phyloP scores from a whole-genome alignment of 2,329 filamentous ascomycete species.

The Cercospora sojina region DNA sequence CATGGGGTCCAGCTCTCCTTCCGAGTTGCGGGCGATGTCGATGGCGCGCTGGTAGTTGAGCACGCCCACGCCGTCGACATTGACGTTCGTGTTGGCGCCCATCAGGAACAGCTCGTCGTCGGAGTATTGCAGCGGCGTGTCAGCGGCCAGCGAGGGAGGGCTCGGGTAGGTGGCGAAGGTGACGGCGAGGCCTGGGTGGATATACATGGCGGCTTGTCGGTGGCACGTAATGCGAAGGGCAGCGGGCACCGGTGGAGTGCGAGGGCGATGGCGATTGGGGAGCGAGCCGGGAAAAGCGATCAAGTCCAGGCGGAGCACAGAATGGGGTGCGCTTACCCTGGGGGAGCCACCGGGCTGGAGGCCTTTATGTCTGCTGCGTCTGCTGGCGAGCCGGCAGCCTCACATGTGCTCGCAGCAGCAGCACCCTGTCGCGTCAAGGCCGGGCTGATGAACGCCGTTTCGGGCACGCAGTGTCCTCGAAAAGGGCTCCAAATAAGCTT shows the following conservation, averaged over 20 bases:
- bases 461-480: slow-evolving; percentile 25
- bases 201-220: slow-evolving; percentile 22
- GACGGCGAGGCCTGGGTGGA: slow-evolving; percentile 19
- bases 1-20: slow-evolving; percentile 64
- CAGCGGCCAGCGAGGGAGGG: slow-evolving; percentile 30
- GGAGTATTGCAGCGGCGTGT: slow-evolving; percentile 17
- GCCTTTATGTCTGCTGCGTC: slow-evolving; percentile 23
- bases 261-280: slow-evolving; percentile 2
- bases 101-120: slow-evolving; percentile 35
- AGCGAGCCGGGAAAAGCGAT: slow-evolving; percentile 13
- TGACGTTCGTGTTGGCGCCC: slow-evolving; percentile 45
- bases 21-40: slow-evolving; percentile 71
- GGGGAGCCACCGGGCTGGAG: slow-evolving; percentile 15
- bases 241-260: slow-evolving; percentile 14
- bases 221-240: slow-evolving; percentile 17
- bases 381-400: slow-evolving; percentile 19
- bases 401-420: slow-evolving; percentile 9
- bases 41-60: slow-evolving; percentile 65
- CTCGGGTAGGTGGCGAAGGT: slow-evolving; percentile 32
- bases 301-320: slow-evolving; percentile 16
- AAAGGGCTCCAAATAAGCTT: slow-evolving; percentile 25
- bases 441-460: slow-evolving; percentile 25
- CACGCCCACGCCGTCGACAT: slow-evolving; percentile 39
- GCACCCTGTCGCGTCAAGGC: slow-evolving; percentile 15
- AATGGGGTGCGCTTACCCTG: slow-evolving; percentile 25